Percentiles rank a stretch among this genome's conserved stretches.
These are phyloP conservation scores for Quercus engelmannii DNA, from an alignment of 306 rosid species.

Conservation along the genomic window DNA sequence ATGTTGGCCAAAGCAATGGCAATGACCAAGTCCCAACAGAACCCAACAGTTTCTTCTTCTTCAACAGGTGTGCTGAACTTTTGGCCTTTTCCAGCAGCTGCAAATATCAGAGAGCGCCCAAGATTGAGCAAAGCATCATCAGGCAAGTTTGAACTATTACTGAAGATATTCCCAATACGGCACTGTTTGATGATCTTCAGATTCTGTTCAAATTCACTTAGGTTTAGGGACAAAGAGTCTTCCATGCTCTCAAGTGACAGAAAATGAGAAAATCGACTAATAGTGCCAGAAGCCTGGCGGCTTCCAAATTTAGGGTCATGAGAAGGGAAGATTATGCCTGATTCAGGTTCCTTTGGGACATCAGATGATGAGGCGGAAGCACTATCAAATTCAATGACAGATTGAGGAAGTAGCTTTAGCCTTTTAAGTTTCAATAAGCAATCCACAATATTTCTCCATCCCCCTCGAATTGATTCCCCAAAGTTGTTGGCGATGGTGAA, in stretches of 20 bases:
- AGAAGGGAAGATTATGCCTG: slow-evolving; percentile 41
- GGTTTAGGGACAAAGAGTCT: slow-evolving; percentile 57
- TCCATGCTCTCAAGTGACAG: slow-evolving; percentile 55
- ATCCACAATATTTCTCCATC: slow-evolving; percentile 89
- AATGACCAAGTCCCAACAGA: slow-evolving; percentile 87
- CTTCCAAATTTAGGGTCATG: slow-evolving; percentile 39
- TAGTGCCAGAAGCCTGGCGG: slow-evolving; percentile 42
- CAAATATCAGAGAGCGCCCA: slow-evolving; percentile 69
- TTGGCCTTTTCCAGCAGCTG: slow-evolving; percentile 95
- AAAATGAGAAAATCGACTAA: slow-evolving; percentile 46
- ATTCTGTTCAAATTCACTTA: slow-evolving; percentile 80
- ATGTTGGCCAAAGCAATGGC: slow-evolving; percentile 51
- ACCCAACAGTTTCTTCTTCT: slow-evolving; percentile 88
- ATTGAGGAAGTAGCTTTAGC: slow-evolving; percentile 71
- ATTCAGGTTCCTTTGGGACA: slow-evolving; percentile 34
- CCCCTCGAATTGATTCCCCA: slow-evolving; percentile 69
- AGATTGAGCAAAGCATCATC: slow-evolving; percentile 64
- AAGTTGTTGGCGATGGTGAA: slow-evolving; percentile 75
- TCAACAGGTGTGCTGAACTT: slow-evolving; percentile 86
- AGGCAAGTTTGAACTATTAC: slow-evolving; percentile 53
- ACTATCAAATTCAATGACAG: slow-evolving; percentile 58
- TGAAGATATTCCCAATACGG: slow-evolving; percentile 66
- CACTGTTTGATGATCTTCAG: slow-evolving; percentile 75
- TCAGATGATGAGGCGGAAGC: slow-evolving; percentile 24
- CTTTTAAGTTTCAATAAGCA: slow-evolving; percentile 84